These are phyloP conservation scores for Phaseolus coccineus DNA, from an alignment of 331 rosid genomes.

Conservation along the genomic window DNA sequence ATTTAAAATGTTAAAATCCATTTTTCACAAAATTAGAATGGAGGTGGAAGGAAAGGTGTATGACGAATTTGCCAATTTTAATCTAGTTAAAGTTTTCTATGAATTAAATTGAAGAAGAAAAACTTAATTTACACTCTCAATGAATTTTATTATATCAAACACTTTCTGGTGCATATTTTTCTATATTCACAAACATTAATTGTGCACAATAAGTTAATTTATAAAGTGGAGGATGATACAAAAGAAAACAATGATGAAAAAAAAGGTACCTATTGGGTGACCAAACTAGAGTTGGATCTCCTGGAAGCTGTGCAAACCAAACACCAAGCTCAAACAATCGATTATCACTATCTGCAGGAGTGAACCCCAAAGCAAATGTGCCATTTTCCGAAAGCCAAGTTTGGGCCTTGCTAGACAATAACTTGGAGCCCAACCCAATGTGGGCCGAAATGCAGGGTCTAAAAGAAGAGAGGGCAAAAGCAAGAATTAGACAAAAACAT, in stretches of 20 bases:
- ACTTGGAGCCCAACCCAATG: constrained; percentile 64
- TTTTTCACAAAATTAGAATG: too few species aligned
- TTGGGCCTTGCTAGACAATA: constrained; percentile 61
- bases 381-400: constrained; percentile 77
- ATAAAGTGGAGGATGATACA: neutral
- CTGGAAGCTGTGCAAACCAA: constrained; percentile 89
- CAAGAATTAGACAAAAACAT: constrained; percentile 39
- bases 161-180: neutral
- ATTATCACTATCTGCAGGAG: constrained; percentile 44
- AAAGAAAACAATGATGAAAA: neutral
- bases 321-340: constrained; percentile 59
- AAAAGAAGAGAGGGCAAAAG: constrained; percentile 43
- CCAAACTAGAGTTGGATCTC: constrained; percentile 78
- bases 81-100: too few species aligned
- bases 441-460: constrained; percentile 52
- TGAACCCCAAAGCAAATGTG: constrained; percentile 90
- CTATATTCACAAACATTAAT: neutral
- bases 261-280: constrained; percentile 69
- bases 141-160: neutral
- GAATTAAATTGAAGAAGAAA: too few species aligned
- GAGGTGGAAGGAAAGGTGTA: too few species aligned
- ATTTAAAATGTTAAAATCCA: too few species aligned
- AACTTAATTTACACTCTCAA: too few species aligned
- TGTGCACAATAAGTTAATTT: neutral
- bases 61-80: too few species aligned